phyloP scores from a whole-genome alignment of 352 stramenopile species.

The Phytophthora citrophthora region DNA sequence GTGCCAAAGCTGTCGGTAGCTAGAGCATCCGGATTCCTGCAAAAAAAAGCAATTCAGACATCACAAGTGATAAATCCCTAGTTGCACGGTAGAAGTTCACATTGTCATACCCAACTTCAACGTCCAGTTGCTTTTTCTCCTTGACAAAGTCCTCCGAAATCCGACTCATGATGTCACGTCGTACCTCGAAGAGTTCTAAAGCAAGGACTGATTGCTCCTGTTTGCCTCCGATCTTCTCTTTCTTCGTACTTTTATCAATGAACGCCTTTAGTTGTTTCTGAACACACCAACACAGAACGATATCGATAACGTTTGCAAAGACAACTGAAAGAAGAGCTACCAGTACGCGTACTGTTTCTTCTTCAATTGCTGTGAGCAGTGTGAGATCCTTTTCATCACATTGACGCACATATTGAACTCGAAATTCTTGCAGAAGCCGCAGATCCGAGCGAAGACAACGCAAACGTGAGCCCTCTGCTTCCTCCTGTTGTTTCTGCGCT shows the following conservation, averaged over 20 bases:
- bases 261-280: conserved; percentile 63
- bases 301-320: background rate
- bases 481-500: conserved; percentile 50
- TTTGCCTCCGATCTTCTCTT: conserved; percentile 64
- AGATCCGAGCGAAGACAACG: conserved; percentile 67
- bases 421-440: conserved; percentile 67
- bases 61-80: background rate
- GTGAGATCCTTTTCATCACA: conserved; percentile 27
- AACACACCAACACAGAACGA: background rate
- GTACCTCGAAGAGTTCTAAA: conserved; percentile 69
- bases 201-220: conserved; percentile 44
- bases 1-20: conserved; percentile 14
- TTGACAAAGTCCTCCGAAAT: conserved; percentile 78
- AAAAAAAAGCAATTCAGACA: conserved; percentile 2
- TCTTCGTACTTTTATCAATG: conserved; percentile 66
- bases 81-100: background rate
- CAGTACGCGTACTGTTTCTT: conserved; percentile 41
- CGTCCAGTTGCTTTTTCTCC: conserved; percentile 67
- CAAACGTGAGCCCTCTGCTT: conserved; percentile 58
- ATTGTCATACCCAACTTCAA: conserved; percentile 54
- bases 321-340: background rate
- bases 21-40: conserved; percentile 35
- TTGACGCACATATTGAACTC: conserved; percentile 44
- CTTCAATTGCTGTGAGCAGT: conserved; percentile 25
- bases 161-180: conserved; percentile 68